These are phyloP conservation scores for Pleurotus tuoliensis DNA, from an alignment of 768 basidiomycete genomes.

Conservation along the genomic window DNA sequence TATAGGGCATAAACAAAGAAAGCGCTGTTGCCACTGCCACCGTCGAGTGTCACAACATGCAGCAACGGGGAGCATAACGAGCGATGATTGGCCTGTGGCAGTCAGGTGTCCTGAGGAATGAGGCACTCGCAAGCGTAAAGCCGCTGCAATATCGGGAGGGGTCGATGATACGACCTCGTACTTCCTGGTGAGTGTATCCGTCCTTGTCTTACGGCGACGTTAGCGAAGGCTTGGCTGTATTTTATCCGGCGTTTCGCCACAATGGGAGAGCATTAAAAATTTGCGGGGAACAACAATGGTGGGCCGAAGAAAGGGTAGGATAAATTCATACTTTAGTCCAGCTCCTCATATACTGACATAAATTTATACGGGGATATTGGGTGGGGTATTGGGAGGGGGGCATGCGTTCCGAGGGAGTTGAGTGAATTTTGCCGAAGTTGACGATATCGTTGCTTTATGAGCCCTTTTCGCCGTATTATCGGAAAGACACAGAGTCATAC, in stretches of 20 bases:
- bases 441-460: not conserved
- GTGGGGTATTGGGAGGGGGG: not conserved
- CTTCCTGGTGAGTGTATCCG: too few species aligned
- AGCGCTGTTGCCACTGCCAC: not conserved
- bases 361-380: not conserved
- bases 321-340: not conserved
- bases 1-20: not conserved
- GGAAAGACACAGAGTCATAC: too few species aligned
- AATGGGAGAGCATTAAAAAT: not conserved
- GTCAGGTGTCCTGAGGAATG: not conserved
- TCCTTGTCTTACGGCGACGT: not conserved
- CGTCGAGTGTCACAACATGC: not conserved
- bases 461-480: too few species aligned
- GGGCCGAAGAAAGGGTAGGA: not conserved
- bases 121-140: not conserved
- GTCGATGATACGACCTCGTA: not conserved
- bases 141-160: constrained; percentile 4
- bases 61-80: not conserved
- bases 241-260: not conserved
- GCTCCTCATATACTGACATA: not conserved
- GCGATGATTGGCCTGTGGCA: not conserved
- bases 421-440: constrained; percentile 1
- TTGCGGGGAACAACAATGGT: not conserved
- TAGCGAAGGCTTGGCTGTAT: not conserved
- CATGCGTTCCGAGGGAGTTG: not conserved